Evolutionary conservation across 2,329 filamentous ascomycete species (phyloP), one percentile per base, ranked within the genome.

Genomic region (Hortaea sp.): DNA sequence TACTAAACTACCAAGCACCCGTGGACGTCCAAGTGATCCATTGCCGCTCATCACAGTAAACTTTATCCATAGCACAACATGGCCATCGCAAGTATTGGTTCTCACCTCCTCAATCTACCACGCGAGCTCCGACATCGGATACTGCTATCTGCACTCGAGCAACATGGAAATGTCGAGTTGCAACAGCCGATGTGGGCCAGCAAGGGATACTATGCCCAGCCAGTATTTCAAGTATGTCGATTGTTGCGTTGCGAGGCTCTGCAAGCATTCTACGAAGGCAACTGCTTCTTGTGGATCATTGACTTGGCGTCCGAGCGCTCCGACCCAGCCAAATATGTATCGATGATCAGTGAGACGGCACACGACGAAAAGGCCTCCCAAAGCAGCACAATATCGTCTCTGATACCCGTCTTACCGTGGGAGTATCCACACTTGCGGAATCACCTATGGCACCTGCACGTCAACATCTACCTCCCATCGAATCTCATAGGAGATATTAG

Each of bases 161-260:
- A 48, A 10, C 29, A 37, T 20, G 53, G 53, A 12, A 54, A 46
- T 4, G 44, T 56, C 12, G 51, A 55, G 30, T 45, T 58, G 2
- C 54, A 58, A 42, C 42, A 51, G 29, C 55, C 55, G 6, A 34
- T 55, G 9, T 56, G 55, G 54, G 51, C 53, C 11, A 47, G 50
- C 34, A 48, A 53, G 3, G 34, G 39, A 6, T 46, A 45, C 5
- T 56, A 54, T 39, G 35, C 35, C 0, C 53, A 52, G n/a, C 49
- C 56, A 6, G 31, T 57, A 5, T 52, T 54, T 28, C 44, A 49
- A 29, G 49, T 51, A 11, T 54, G 51, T 37, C 43, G 47, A 34
- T 35, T 11, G 9, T 40, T 58, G 9, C 53, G 55, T 5, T 35
- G 47, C 10, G 54, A 57, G 35, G 49, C 48, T 7, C 12, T 54